phyloP scores from a whole-genome alignment of 2,329 filamentous ascomycete species.

The Parastagonospora avenae region DNA sequence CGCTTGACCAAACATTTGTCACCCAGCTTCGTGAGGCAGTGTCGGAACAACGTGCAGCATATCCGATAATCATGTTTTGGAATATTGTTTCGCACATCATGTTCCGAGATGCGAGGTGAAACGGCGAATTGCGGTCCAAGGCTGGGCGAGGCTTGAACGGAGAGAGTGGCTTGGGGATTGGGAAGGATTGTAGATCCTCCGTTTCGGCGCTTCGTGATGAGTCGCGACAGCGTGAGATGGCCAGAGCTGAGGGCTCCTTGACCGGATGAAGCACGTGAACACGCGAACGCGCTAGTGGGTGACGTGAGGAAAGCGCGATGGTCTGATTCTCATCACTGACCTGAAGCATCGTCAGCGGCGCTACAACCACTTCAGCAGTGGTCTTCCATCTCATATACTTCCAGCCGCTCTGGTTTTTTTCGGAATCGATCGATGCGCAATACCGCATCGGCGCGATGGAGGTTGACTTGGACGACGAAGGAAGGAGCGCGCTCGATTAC shows the following conservation, averaged over 20 bases:
- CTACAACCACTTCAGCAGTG: neutral
- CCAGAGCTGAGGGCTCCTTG: no score
- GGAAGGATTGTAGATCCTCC: neutral
- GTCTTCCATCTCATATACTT: neutral
- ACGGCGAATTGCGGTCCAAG: neutral
- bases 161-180: neutral
- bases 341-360: no score
- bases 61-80: neutral
- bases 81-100: neutral
- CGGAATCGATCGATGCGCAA: no score
- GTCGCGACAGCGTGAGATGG: no score
- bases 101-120: neutral
- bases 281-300: conserved; percentile 2
- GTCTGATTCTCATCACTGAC: neutral
- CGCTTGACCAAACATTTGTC: no score
- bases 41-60: no score
- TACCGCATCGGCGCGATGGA: conserved; percentile 15
- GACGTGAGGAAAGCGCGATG: conserved; percentile 5
- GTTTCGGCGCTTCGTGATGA: no score
- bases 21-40: no score
- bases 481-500: conserved; percentile 53
- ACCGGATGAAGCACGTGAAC: neutral
- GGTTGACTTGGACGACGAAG: conserved; percentile 25
- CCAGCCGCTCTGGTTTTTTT: neutral
- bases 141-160: neutral